These are phyloP conservation scores for Phytopythium sindhum DNA, from an alignment of 352 stramenopile genomes.

Conservation along the genomic window DNA sequence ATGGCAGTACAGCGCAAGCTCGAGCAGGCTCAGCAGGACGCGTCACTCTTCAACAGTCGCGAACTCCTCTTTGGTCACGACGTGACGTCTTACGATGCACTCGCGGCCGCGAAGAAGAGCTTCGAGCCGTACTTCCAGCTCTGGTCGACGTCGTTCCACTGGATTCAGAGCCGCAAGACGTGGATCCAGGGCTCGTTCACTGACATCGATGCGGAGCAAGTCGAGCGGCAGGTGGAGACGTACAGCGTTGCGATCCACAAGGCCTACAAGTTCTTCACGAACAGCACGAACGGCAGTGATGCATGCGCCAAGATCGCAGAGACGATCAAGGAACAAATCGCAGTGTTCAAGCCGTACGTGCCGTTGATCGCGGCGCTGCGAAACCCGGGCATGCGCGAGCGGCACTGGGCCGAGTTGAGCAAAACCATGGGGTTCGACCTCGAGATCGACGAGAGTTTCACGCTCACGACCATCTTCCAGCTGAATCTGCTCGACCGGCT, in stretches of 20 bases:
- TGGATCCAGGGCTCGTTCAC: conserved; percentile 92
- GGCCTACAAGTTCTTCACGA: conserved; percentile 92
- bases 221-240: conserved; percentile 88
- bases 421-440: conserved; percentile 71
- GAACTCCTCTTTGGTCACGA: conserved; percentile 90
- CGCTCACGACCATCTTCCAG: conserved; percentile 81
- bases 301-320: conserved; percentile 88
- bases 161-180: conserved; percentile 88
- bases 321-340: conserved; percentile 91
- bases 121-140: conserved; percentile 95
- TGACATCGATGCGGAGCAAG: conserved; percentile 89
- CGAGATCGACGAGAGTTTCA: conserved; percentile 88
- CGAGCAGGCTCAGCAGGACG: conserved; percentile 87
- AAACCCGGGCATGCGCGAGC: conserved; percentile 91
- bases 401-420: conserved; percentile 93
- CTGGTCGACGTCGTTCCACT: conserved; percentile 90
- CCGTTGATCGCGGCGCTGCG: conserved; percentile 89
- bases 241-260: conserved; percentile 89
- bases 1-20: conserved; percentile 86
- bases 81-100: conserved; percentile 85
- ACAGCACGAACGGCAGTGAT: conserved; percentile 63
- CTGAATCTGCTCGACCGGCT: conserved; percentile 84
- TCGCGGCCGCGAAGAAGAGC: conserved; percentile 87
- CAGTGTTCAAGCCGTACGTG: conserved; percentile 92
- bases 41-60: conserved; percentile 91